These are phyloP conservation scores for Xylaria sp. DNA, from an alignment of 2,329 filamentous ascomycete species.

Conservation along the genomic window DNA sequence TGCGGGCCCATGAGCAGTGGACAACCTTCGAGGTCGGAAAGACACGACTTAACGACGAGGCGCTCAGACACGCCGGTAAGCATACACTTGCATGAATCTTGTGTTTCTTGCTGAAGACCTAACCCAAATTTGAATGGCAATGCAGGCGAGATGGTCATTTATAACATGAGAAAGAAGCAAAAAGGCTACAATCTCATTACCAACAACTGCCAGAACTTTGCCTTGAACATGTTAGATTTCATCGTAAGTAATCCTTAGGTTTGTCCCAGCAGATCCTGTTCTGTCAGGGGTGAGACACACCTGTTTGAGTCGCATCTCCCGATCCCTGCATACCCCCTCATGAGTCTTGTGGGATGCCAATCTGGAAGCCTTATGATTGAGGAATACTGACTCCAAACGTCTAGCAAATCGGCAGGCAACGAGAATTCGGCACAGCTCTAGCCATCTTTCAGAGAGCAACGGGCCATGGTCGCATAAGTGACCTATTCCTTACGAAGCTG, in stretches of 20 bases:
- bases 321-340: background rate
- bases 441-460: constrained; percentile 19
- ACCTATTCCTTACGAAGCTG: constrained; percentile 16
- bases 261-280: background rate
- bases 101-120: background rate
- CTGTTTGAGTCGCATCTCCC: background rate
- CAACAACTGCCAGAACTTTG: constrained; percentile 23
- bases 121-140: background rate
- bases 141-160: constrained; percentile 21
- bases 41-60: constrained; percentile 20
- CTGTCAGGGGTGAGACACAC: background rate
- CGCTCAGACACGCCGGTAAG: constrained; percentile 21
- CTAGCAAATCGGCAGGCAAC: constrained; percentile 17
- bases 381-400: background rate
- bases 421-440: constrained; percentile 17
- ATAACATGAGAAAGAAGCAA: constrained; percentile 20
- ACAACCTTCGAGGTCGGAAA: constrained; percentile 19
- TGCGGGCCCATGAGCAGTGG: constrained; percentile 12
- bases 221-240: constrained; percentile 19
- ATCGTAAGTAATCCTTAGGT: constrained; percentile 4
- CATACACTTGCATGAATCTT: background rate
- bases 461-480: constrained; percentile 16
- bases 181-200: constrained; percentile 22
- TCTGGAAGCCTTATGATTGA: background rate
- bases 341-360: background rate